Evolutionary conservation across 1,284 basidiomycete species (phyloP).

Genomic region (Microbotryomycetes sp.): DNA sequence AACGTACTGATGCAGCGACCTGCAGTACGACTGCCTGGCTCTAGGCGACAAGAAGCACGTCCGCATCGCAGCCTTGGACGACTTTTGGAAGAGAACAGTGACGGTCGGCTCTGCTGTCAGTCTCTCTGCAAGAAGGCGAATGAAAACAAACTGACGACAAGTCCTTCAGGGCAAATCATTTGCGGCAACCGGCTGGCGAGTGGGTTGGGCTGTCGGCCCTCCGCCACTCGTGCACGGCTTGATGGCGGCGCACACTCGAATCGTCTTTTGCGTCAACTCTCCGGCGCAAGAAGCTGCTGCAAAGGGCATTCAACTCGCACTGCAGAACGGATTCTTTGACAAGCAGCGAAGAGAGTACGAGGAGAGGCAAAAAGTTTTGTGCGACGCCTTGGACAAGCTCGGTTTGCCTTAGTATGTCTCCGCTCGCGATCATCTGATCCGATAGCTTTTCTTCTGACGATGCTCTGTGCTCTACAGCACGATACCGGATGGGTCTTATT

Average conservation of each 20-base stretch:
- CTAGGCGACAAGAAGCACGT: conserved; percentile 83
- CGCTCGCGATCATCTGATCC: too few species aligned
- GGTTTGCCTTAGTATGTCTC: conserved; percentile 62
- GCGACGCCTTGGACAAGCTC: conserved; percentile 69
- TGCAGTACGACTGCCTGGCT: conserved; percentile 80
- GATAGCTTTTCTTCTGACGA: too few species aligned
- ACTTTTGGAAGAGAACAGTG: conserved; percentile 75
- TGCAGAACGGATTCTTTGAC: conserved; percentile 67
- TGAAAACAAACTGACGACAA: too few species aligned
- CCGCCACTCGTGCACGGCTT: conserved; percentile 73
- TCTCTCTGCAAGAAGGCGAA: conserved; percentile 48
- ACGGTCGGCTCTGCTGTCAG: conserved; percentile 68
- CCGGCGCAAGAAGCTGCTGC: conserved; percentile 72
- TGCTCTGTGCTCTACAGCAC: too few species aligned
- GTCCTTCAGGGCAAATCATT: conserved; percentile 63
- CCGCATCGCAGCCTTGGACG: conserved; percentile 77
- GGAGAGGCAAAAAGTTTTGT: conserved; percentile 67
- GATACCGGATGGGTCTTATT: conserved; percentile 80
- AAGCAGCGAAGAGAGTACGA: conserved; percentile 70
- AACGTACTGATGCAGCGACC: background rate
- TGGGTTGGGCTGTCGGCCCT: conserved; percentile 92
- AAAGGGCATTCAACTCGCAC: conserved; percentile 69
- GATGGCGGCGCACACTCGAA: conserved; percentile 81
- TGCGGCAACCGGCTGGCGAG: conserved; percentile 94
- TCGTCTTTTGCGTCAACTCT: conserved; percentile 67